Evolutionary conservation across 306 rosid genomes (phyloP).

Genomic region (Prunus kanzakura): DNA sequence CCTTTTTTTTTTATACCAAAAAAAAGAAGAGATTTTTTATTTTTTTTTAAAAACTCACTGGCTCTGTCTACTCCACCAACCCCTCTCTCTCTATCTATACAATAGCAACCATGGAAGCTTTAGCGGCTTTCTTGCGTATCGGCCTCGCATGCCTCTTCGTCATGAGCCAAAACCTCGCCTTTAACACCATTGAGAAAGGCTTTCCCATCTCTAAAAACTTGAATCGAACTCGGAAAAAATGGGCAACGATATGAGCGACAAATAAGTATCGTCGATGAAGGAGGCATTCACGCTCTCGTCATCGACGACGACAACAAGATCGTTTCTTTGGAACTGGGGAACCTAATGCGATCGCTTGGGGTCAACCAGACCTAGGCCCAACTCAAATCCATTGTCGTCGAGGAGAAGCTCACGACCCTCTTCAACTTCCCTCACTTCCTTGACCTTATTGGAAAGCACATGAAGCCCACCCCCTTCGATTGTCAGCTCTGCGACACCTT

Average conservation of each 20-base stretch:
- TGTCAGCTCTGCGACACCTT: slow-evolving; percentile 34
- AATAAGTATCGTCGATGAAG: slow-evolving; percentile 83
- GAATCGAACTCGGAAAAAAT: slow-evolving; percentile 21
- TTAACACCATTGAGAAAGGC: too few relatives aligned
- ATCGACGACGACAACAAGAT: slow-evolving; percentile 79
- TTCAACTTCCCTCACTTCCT: slow-evolving; percentile 82
- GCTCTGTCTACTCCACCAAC: too few relatives aligned
- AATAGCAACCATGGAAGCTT: too few relatives aligned
- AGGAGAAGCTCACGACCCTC: slow-evolving; percentile 71
- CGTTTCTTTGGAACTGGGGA: slow-evolving; percentile 90
- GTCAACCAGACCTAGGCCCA: slow-evolving; percentile 97
- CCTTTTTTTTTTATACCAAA: too few relatives aligned
- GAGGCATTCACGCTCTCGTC: slow-evolving; percentile 91
- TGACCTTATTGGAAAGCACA: slow-evolving; percentile 88
- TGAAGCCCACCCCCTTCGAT: slow-evolving; percentile 95
- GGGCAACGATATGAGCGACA: slow-evolving; percentile 96
- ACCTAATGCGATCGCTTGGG: slow-evolving; percentile 92
- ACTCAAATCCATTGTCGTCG: slow-evolving; percentile 72
- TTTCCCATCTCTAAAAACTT: neutral
- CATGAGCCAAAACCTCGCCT: too few relatives aligned
- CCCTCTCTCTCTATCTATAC: too few relatives aligned
- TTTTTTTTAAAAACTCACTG: too few relatives aligned
- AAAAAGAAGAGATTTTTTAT: too few relatives aligned
- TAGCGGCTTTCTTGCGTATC: too few relatives aligned
- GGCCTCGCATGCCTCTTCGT: too few relatives aligned